Evolutionary conservation across 2,329 filamentous ascomycete genomes (phyloP).

Genomic region (Alternaria tenuissima): DNA sequence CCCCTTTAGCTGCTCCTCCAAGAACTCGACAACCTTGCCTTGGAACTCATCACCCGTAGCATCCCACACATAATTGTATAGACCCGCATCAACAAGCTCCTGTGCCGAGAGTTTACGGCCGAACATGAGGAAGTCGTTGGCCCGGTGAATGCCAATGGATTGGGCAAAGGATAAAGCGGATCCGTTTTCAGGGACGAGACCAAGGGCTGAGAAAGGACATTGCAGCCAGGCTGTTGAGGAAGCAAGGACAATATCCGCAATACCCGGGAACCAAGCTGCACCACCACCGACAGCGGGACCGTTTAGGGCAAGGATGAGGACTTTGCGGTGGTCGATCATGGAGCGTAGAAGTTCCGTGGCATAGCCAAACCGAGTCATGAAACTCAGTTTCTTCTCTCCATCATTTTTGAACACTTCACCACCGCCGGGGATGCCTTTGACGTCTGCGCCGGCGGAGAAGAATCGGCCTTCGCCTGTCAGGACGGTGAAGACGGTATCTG

Average conservation of each 20-base stretch:
- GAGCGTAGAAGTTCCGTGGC: constrained; percentile 1
- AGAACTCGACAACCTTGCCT: constrained; percentile 51
- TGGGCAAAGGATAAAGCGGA: constrained; percentile 58
- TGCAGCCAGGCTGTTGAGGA: constrained; percentile 57
- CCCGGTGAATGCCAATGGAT: constrained; percentile 59
- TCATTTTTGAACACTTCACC: constrained; percentile 26
- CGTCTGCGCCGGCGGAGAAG: constrained; percentile 61
- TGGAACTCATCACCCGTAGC: constrained; percentile 54
- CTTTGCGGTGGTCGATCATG: constrained; percentile 53
- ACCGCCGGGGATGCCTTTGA: constrained; percentile 44
- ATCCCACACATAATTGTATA: constrained; percentile 59
- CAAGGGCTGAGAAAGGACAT: constrained; percentile 59
- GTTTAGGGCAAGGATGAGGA: constrained; percentile 61
- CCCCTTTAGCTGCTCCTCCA: constrained; percentile 54
- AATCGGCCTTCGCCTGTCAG: constrained; percentile 61
- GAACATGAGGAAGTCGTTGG: constrained; percentile 63
- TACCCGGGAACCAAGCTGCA: constrained; percentile 60
- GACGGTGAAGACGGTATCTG: constrained; percentile 61
- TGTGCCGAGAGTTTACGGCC: constrained; percentile 55
- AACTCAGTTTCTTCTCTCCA: constrained; percentile 47
- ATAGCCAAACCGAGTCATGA: constrained; percentile 37
- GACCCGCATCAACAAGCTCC: constrained; percentile 55
- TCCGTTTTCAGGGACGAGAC: constrained; percentile 60
- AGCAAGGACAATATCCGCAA: constrained; percentile 60
- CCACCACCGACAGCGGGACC: constrained; percentile 61